Conservation (phyloP, 192 early-diverging fungal genomes). For the Coemansia sp. region DNA sequence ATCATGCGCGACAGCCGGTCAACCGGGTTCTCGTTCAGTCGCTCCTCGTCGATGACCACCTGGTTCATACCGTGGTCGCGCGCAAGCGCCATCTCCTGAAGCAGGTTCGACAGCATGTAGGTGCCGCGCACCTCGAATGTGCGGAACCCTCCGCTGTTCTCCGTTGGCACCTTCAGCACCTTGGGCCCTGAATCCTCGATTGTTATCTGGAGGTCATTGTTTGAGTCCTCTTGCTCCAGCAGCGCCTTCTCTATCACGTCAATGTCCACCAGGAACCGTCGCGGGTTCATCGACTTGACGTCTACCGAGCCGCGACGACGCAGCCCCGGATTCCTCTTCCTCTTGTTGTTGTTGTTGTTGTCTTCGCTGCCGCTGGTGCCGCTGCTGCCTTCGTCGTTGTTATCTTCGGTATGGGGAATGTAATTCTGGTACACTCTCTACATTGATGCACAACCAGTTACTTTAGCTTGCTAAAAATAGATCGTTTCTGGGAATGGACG, state of each 20-base stretch:
- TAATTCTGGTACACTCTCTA: slow-evolving; percentile 17
- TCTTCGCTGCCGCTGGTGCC: neutral
- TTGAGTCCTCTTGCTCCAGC: slow-evolving; percentile 91
- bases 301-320: slow-evolving; percentile 63
- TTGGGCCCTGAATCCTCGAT: slow-evolving; percentile 91
- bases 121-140: slow-evolving; percentile 92
- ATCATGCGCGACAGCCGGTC: slow-evolving; percentile 88
- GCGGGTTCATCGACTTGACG: slow-evolving; percentile 60
- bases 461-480: neutral
- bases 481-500: neutral
- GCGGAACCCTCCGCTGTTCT: slow-evolving; percentile 79
- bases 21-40: slow-evolving; percentile 93
- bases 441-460: no score
- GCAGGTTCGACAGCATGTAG: slow-evolving; percentile 90
- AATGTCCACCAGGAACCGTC: slow-evolving; percentile 85
- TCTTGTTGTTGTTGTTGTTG: neutral
- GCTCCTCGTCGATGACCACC: slow-evolving; percentile 85
- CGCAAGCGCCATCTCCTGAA: slow-evolving; percentile 94
- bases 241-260: slow-evolving; percentile 73
- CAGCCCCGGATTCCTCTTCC: neutral
- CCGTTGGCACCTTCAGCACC: slow-evolving; percentile 79
- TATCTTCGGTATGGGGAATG: neutral
- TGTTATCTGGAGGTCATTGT: slow-evolving; percentile 94
- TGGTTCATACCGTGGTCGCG: slow-evolving; percentile 81
- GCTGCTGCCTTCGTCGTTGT: neutral